phyloP scores from a whole-genome alignment of 1,139 yeast species.

The Saccharomyces hybrid region DNA sequence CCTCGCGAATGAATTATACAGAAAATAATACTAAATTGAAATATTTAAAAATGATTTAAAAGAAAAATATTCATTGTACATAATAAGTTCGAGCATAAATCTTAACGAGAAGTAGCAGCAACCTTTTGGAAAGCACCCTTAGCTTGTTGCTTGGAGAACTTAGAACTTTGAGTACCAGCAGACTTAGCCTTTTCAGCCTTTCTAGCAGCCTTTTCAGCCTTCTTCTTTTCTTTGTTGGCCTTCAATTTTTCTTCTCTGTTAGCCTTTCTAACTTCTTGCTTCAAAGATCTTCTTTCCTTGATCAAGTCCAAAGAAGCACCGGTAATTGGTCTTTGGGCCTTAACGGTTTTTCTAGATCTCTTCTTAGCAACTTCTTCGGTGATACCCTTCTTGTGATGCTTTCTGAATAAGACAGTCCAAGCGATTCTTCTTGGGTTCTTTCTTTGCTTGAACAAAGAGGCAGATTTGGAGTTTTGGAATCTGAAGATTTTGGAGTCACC shows the following conservation, averaged over 20 bases:
- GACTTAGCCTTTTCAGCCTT: slow-evolving; percentile 88
- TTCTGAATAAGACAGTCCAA: slow-evolving; percentile 99
- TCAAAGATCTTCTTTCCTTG: slow-evolving; percentile 93
- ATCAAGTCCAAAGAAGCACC: slow-evolving; percentile 98
- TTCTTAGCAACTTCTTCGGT: slow-evolving; percentile 97
- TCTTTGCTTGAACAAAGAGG: slow-evolving; percentile 98
- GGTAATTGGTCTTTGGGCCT: slow-evolving; percentile 98
- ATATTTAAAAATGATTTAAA: slow-evolving; percentile 8
- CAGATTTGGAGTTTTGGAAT: slow-evolving; percentile 97
- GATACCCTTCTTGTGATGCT: slow-evolving; percentile 99
- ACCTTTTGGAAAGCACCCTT: slow-evolving; percentile 96
- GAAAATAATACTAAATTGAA: slow-evolving; percentile 11
- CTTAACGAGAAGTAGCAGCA: slow-evolving; percentile 92
- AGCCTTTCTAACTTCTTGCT: slow-evolving; percentile 98
- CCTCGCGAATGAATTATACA: slow-evolving; percentile 10
- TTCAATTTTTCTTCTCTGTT: slow-evolving; percentile 88
- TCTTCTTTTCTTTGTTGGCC: slow-evolving; percentile 93
- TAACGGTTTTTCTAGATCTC: slow-evolving; percentile 95
- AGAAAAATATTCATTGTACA: background rate
- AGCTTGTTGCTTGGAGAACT: slow-evolving; percentile 77
- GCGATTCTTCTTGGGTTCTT: slow-evolving; percentile 99
- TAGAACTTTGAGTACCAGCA: slow-evolving; percentile 65
- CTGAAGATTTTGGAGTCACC: slow-evolving; percentile 99
- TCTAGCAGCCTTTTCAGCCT: slow-evolving; percentile 88
- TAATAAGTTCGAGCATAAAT: background rate